Evolutionary conservation across 306 rosid species (phyloP), one percentile per base, ranked within the genome.

Genomic region (Albizia julibrissin): DNA sequence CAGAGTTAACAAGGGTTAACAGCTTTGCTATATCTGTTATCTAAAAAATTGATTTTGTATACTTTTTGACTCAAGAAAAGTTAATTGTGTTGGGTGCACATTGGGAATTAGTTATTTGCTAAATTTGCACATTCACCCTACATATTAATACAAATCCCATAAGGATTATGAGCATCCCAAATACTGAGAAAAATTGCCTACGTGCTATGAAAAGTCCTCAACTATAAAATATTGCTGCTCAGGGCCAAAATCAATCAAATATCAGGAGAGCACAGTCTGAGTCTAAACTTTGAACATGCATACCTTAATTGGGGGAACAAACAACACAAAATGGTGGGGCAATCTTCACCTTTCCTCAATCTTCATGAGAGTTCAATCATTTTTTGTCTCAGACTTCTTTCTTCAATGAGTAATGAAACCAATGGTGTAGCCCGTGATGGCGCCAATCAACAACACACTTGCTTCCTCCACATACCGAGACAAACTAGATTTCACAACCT

Each of bases 391-490:
- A 11, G 76, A 5, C 72, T 85, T 87, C 87, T 87, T 93, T 87
- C 87, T 84, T 37, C 89, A 72, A 74, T 83, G 92, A 8, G 94
- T 87, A 77, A 91, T 3, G 56, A 86, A 92, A 61, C 97, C 98
- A 78, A 92, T 43, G 42, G 92, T 78, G 78, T 92, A 95, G 19
- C 99, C 99, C 73, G 87, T 24, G 56, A 95, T 84, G 65, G 92
- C 96, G 26, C 98, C 99, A 64, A 94, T 89, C 75, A 87, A 80
- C 86, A 94, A 73, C 24, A 94, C 79, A 76, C 95, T 87, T 73
- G 81, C 95, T 81, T 88, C 97, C 80, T 91, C 85, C 58, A 91
- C n/a, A n/a, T n/a, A n/a, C n/a, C n/a, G n/a, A n/a, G n/a, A n/a
- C n/a, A n/a, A n/a, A n/a, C n/a, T n/a, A n/a, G n/a, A n/a, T n/a